Percentiles rank a stretch among this genome's conserved stretches.
These are phyloP conservation scores for Platismatia glauca DNA, from an alignment of 495 filamentous ascomycete genomes.

Conservation along the genomic window DNA sequence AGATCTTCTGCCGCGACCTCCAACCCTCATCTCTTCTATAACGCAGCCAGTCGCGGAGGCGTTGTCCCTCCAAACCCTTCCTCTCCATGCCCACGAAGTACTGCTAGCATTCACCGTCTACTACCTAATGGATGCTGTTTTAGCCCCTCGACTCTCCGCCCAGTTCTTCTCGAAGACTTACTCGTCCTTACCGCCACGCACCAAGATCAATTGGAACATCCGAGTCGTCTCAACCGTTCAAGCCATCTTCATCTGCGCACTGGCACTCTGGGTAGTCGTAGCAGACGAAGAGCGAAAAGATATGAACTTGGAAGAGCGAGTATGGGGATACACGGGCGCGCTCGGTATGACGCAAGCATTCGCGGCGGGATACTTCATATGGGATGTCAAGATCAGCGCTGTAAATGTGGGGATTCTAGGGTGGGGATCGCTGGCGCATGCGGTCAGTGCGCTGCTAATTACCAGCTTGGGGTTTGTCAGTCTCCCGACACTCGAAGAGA, in stretches of 20 bases:
- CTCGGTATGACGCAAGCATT: conserved; percentile 71
- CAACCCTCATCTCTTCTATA: conserved; percentile 31
- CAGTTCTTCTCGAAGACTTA: conserved; percentile 61
- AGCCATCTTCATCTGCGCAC: conserved; percentile 60
- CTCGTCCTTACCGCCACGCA: conserved; percentile 51
- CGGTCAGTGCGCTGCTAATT: conserved; percentile 69
- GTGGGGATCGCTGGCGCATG: conserved; percentile 78
- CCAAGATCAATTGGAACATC: conserved; percentile 85
- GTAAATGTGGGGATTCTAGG: conserved; percentile 71
- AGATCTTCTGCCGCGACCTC: conserved; percentile 58
- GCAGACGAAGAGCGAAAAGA: conserved; percentile 61
- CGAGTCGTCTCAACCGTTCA: conserved; percentile 87
- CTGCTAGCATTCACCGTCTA: conserved; percentile 63
- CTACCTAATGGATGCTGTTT: conserved; percentile 55
- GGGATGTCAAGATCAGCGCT: conserved; percentile 71
- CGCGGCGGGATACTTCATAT: conserved; percentile 87
- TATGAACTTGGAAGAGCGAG: conserved; percentile 62
- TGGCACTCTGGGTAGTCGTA: conserved; percentile 78
- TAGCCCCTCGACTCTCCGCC: conserved; percentile 66
- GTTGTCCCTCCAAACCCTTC: conserved; percentile 56
- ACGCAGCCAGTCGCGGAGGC: conserved; percentile 38
- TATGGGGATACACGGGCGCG: conserved; percentile 82
- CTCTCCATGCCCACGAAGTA: conserved; percentile 84
- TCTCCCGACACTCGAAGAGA: conserved; percentile 18
- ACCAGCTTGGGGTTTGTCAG: conserved; percentile 86